Evolutionary conservation across 768 basidiomycete species (phyloP).

Genomic region (Hydnomerulius pinastri): DNA sequence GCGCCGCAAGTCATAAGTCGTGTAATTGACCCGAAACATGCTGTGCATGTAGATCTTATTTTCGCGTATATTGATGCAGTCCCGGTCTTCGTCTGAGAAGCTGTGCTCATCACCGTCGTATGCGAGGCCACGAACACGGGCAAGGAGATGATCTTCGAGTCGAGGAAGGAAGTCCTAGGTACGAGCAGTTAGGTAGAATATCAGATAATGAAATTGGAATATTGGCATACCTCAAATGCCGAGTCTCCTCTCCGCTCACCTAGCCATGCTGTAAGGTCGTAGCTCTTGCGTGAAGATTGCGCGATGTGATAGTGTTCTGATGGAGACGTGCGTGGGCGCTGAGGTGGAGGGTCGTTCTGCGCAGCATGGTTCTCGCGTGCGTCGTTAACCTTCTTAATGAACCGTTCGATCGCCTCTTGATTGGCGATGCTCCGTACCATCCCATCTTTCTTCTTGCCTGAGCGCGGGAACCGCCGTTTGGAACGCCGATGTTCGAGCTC

Average conservation of each 20-base stretch:
- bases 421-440: constrained; percentile 29
- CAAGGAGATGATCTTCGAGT: constrained; percentile 23
- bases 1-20: constrained; percentile 26
- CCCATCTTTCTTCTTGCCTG: constrained; percentile 34
- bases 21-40: constrained; percentile 28
- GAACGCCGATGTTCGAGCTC: constrained; percentile 37
- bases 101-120: constrained; percentile 31
- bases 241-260: constrained; percentile 19
- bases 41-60: constrained; percentile 23
- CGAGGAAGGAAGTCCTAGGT: constrained; percentile 21
- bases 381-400: constrained; percentile 16
- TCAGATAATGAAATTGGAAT: too few relatives aligned
- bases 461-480: constrained; percentile 37
- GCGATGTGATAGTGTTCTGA: constrained; percentile 25
- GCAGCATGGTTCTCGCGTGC: background rate
- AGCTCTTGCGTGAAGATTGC: background rate
- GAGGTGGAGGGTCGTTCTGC: background rate
- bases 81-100: constrained; percentile 23
- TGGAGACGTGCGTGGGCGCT: background rate
- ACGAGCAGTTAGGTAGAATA: background rate
- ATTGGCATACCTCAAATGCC: constrained; percentile 24
- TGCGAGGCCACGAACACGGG: background rate
- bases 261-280: constrained; percentile 14
- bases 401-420: constrained; percentile 18
- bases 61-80: constrained; percentile 19